A percentile compares a stretch with the other conserved stretches of the same genome.
These are phyloP conservation scores for Globisporangium heterothallicum DNA, from an alignment of 352 stramenopile species.

Conservation along the genomic window DNA sequence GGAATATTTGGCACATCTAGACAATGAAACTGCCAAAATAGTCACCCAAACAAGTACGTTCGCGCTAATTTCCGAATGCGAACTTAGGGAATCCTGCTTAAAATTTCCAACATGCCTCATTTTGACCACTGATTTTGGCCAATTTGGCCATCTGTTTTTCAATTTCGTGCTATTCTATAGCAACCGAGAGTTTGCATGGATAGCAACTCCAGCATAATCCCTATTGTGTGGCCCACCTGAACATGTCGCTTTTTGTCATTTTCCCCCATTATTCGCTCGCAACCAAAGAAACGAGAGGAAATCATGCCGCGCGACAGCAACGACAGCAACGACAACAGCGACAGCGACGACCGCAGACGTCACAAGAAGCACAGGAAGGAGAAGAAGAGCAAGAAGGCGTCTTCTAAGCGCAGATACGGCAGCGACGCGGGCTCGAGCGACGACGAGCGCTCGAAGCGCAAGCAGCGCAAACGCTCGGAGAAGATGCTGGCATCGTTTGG, in stretches of 20 bases:
- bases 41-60: too few relatives aligned
- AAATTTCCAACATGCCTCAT: conserved; percentile 9
- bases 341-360: background rate
- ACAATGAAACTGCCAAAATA: too few relatives aligned
- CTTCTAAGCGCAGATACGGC: too few relatives aligned
- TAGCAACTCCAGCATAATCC: background rate
- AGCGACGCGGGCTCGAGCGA: too few relatives aligned
- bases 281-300: background rate
- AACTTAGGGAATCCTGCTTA: too few relatives aligned
- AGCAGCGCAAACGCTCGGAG: conserved; percentile 59
- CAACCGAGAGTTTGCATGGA: background rate
- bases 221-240: background rate
- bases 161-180: background rate
- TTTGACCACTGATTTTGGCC: conserved; percentile 2
- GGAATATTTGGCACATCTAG: too few relatives aligned
- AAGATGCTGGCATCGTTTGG: conserved; percentile 85
- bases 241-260: too few relatives aligned
- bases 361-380: background rate
- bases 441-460: conserved; percentile 41
- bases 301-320: conserved; percentile 1
- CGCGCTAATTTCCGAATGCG: too few relatives aligned
- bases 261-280: background rate
- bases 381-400: too few relatives aligned
- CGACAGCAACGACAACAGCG: conserved; percentile 1
- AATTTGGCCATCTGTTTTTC: background rate